Evolutionary conservation across 2,329 filamentous ascomycete genomes (phyloP), one percentile per base, ranked within the genome.

Genomic region (Phyllosticta paracitricarpa): DNA sequence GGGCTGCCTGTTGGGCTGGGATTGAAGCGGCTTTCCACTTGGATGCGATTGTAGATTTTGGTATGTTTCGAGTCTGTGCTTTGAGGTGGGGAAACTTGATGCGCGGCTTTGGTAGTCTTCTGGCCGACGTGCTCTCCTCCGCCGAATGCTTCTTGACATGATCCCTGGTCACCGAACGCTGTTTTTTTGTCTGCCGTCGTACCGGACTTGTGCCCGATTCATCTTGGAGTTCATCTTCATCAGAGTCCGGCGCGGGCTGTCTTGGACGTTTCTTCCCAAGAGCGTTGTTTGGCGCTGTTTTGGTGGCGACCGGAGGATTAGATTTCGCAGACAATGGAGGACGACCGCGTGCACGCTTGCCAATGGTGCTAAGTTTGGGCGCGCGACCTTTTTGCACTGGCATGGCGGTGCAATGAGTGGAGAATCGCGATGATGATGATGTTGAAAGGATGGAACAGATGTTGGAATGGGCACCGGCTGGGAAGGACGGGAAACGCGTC

Each of bases 1-100:
- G 88, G 73, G 52, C 85, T 82, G 25, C 78, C 72, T 6, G 75
- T 70, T 61, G 59, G 4, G 54, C 55, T 7, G 54, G 51, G 9
- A 54, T 24, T 4, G 82, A 78, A 4, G 89, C 77, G 5, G 82
- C 77, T 2, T 78, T 76, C 87, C 87, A 77, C 62, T 71, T 68
- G 53, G 73, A 59, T 2, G 54, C 69, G 54, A 77, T 72, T 25
- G 68, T 63, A 7, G 72, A 68, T 57, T 73, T 72, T 3, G 74
- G 64, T 63, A 77, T 71, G 48, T 69, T 66, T 61, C 69, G 72
- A 22, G 69, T 73, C 59, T 65, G 69, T 17, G 69, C 63, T 63
- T 71, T 73, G 17, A 77, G 65, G 52, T 71, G 71, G 53, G 68
- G 63, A 57, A 72, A 73, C 24, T 61, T 57, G 51, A 35, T 54